Percentiles rank a stretch among this genome's conserved stretches.
phyloP scores from a whole-genome alignment of 306 rosid species.

The Cucumis hystrix region DNA sequence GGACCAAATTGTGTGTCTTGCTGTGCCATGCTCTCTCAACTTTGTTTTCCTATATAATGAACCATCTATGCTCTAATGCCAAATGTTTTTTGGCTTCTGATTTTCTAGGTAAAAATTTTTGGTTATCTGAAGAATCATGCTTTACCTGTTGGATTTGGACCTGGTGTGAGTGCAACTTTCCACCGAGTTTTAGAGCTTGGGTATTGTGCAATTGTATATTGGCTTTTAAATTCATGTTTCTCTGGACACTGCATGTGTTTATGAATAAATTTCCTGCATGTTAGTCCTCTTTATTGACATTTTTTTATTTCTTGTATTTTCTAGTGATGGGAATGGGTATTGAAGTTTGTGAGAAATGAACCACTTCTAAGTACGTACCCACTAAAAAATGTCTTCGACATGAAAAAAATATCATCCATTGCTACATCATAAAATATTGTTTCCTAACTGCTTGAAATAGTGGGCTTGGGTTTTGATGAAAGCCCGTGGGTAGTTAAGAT shows the following conservation, averaged over 20 bases:
- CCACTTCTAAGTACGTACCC: not conserved
- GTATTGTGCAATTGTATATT: slow-evolving; percentile 25
- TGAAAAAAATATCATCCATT: not conserved
- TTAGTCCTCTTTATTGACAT: not conserved
- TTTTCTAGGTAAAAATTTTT: slow-evolving; percentile 47
- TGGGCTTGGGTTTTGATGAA: too few relatives aligned
- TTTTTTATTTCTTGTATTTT: not conserved
- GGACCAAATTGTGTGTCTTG: slow-evolving; percentile 32
- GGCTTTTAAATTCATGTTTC: not conserved
- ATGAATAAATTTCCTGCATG: not conserved
- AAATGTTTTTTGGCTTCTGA: not conserved
- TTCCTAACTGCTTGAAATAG: not conserved
- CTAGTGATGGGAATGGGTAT: not conserved
- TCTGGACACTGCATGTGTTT: not conserved
- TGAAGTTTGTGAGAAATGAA: not conserved
- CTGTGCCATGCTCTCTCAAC: not conserved
- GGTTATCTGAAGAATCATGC: slow-evolving; percentile 28
- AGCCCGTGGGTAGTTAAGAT: too few relatives aligned
- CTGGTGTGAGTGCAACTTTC: slow-evolving; percentile 63
- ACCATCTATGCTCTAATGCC: not conserved
- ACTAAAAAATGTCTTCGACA: not conserved
- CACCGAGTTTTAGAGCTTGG: slow-evolving; percentile 62
- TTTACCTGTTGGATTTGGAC: slow-evolving; percentile 73
- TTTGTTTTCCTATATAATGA: slow-evolving; percentile 9
- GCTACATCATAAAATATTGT: not conserved